These are phyloP conservation scores for Gymnopilus junonius DNA, from an alignment of 768 basidiomycete genomes.

Conservation along the genomic window DNA sequence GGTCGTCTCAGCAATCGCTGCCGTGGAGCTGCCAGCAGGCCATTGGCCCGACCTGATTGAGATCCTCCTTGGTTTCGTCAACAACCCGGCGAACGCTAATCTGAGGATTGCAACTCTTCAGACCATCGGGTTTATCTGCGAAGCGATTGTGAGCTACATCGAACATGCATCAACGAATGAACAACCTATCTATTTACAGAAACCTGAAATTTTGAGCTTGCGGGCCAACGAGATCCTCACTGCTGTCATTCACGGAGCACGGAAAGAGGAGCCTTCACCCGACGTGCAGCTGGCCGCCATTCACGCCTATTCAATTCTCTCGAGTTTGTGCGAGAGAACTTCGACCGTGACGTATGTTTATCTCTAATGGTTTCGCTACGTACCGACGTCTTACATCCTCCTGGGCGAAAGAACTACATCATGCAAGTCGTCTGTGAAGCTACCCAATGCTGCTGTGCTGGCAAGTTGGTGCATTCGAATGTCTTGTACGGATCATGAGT, in stretches of 20 bases:
- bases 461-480: constrained; percentile 96
- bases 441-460: constrained; percentile 80
- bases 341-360: constrained; percentile 87
- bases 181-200: constrained; percentile 51
- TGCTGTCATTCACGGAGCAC: constrained; percentile 96
- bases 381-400: neutral
- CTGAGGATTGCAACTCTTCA: constrained; percentile 88
- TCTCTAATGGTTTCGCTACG: neutral
- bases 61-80: constrained; percentile 85
- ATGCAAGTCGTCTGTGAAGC: constrained; percentile 99
- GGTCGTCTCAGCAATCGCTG: constrained; percentile 92
- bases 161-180: neutral
- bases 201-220: constrained; percentile 87
- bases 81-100: constrained; percentile 70
- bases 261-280: constrained; percentile 89
- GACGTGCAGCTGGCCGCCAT: constrained; percentile 96
- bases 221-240: constrained; percentile 98
- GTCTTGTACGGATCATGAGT: constrained; percentile 95
- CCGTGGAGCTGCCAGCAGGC: constrained; percentile 85
- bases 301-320: constrained; percentile 93
- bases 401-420: constrained; percentile 98
- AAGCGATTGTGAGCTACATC: constrained; percentile 78
- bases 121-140: constrained; percentile 97
- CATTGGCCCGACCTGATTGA: constrained; percentile 94
- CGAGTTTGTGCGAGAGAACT: constrained; percentile 97